Evolutionary conservation across 2,329 filamentous ascomycete species (phyloP), one percentile per base, ranked within the genome.

Genomic region (Xylariaceae sp.): DNA sequence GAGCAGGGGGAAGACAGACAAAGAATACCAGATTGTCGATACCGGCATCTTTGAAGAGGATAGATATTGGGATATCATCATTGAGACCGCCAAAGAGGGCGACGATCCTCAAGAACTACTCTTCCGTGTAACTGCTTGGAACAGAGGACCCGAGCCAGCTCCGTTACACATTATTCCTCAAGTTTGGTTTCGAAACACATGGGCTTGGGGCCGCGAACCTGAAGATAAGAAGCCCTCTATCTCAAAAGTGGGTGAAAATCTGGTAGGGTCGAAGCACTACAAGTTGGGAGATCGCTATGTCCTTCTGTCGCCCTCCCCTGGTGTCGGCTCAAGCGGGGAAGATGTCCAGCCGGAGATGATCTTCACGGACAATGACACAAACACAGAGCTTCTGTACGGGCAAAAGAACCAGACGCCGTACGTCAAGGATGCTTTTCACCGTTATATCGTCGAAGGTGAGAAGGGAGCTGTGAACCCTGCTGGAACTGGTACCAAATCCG

Each of bases 311-410:
- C 93, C 94, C 0, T 97, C 93, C 9, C 94, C 93, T 0, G 90
- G 92, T 47, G 84, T 89, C 51, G 90, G 89, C 10, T 76, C 82
- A 11, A 88, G 84, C 57, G 87, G 89, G 33, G 81, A 92, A 33
- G 93, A 97, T 71, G 85, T 97, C 39, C 78, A 91, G 65, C 94
- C 94, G 2, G 76, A 90, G 64, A 75, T 96, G 62, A 77, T 97
- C 52, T 97, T 96, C 72, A 97, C 93, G 1, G 93, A 97, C 63
- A 97, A 97, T 65, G 92, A 97, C 65, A 96, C 89, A 62, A 97
- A 97, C 68, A 87, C 84, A 68, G 78, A 91, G 57, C 72, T 76
- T 12, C 78, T 97, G 1, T 97, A 94, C 71, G 80, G 79, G 3
- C 86, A 86, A 44, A 75, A 89, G 69, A 97, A 97, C 69, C 81